Evolutionary conservation across 129 eudicot species (phyloP), one percentile per base, ranked within the genome.

Genomic region (Flaveria ramosissima): DNA sequence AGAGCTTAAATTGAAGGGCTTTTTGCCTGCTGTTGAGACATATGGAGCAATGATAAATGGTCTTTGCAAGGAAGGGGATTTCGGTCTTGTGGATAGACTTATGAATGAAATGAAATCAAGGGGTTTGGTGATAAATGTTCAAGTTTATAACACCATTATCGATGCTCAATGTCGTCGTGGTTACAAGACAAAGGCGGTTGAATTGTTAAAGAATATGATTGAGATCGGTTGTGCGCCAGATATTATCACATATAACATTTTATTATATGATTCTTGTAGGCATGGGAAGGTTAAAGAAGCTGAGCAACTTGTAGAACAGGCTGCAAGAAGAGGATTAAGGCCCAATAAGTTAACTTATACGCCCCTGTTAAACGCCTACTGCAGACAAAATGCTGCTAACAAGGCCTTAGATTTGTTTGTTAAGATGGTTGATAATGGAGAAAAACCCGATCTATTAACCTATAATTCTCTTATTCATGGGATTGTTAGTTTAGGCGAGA

Each of bases 401-500:
- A 87, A 73, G 73, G 90, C 96, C 43, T 89, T 84, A 11, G 48
- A 77, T 55, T 75, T 94, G 83, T 78, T 94, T 26, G 71, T 86
- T 64, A 82, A 86, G 82, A 91, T 89, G 90, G 86, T 83, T 7
- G 76, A 87, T 41, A 68, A 78, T 32, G 96, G 98, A 39, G 87
- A 85, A 76, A 91, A 75, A 61, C 92, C 90, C 15, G 97, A 94
- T 70, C 63, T 91, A 19, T 78, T 83, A 79, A 89, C 92, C 7
- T 91, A 90, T 74, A 92, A 85, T 62, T 89, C 97, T 60, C 89
- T 94, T 59, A 74, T 89, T 36, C 96, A 94, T 63, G 96, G 98
- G 20, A 77, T 89, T 15, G 88, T 91, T 78, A 78, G 46, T 77
- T 27, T 86, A 41, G 98, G 97, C 7, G 97, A 94, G 63, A 73